Evolutionary conservation across 164 flowering plant genomes (phyloP).

Genomic region (Nymphaea colorata): DNA sequence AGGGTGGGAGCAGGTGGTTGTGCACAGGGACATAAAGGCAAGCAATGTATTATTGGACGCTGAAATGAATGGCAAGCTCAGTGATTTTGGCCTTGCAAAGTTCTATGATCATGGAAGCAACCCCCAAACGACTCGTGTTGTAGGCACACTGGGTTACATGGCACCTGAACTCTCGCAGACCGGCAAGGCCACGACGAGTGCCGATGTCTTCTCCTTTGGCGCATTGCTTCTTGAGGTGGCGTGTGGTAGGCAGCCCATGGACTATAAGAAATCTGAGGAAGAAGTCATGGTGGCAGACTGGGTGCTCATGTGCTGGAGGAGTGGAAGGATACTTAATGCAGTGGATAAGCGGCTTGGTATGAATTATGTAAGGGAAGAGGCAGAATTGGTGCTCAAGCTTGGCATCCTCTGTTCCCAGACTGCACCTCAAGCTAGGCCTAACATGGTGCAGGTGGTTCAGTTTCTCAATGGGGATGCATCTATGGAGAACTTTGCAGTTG

Average conservation of each 20-base stretch:
- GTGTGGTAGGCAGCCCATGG: constrained; percentile 7
- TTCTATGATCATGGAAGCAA: constrained; percentile 7
- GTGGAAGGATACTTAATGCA: background rate
- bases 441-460: constrained; percentile 5
- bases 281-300: constrained; percentile 2
- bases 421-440: background rate
- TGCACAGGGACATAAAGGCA: constrained; percentile 13
- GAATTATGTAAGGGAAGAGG: constrained; percentile 2
- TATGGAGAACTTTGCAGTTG: background rate
- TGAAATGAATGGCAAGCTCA: constrained; percentile 7
- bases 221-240: constrained; percentile 10
- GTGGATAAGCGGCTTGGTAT: constrained; percentile 2
- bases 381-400: constrained; percentile 9
- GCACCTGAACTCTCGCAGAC: constrained; percentile 8
- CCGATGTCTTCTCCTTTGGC: constrained; percentile 11
- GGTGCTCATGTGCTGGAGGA: constrained; percentile 4
- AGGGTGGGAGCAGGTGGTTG: constrained; percentile 6
- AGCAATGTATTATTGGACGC: constrained; percentile 9
- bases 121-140: constrained; percentile 5
- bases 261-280: background rate
- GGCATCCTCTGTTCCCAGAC: constrained; percentile 8
- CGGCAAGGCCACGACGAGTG: constrained; percentile 1
- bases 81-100: constrained; percentile 12
- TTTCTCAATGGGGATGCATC: constrained; percentile 1
- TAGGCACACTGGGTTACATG: constrained; percentile 9